These are phyloP conservation scores for Claviceps lovelessii DNA, from an alignment of 2,329 filamentous ascomycete species.

Conservation along the genomic window DNA sequence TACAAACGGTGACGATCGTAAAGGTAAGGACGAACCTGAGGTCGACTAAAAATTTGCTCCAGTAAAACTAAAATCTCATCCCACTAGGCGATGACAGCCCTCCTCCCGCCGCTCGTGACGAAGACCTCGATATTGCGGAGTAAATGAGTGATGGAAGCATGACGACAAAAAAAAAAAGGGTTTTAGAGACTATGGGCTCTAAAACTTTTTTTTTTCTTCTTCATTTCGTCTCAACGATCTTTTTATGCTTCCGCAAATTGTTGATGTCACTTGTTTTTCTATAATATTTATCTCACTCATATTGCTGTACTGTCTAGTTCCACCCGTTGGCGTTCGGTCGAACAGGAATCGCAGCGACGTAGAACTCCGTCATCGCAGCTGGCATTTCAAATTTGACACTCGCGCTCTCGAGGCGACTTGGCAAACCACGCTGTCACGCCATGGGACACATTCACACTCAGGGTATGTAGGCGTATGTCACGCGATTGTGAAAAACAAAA, in stretches of 20 bases:
- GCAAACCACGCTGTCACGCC: conserved; percentile 1
- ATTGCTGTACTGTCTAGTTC: conserved; percentile 9
- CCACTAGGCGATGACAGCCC: conserved; percentile 45
- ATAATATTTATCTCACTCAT: conserved; percentile 4
- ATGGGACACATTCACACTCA: background rate
- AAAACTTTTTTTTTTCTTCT: background rate
- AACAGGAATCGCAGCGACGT: conserved; percentile 12
- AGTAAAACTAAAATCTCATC: background rate
- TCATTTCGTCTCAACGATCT: conserved; percentile 10
- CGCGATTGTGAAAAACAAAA: background rate
- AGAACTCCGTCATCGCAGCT: conserved; percentile 6
- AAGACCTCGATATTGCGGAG: conserved; percentile 93
- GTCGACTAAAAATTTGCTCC: no score
- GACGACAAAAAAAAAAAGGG: background rate
- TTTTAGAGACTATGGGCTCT: conserved; percentile 4
- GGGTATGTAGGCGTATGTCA: conserved; percentile 4
- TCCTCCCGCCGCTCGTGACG: conserved; percentile 59
- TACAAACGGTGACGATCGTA: conserved; percentile 76
- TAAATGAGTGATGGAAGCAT: conserved; percentile 18
- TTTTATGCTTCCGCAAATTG: conserved; percentile 1
- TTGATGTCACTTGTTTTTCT: background rate
- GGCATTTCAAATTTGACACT: background rate
- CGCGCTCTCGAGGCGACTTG: background rate
- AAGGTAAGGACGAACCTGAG: conserved; percentile 43
- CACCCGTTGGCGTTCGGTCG: conserved; percentile 11